Evolutionary conservation across 495 filamentous ascomycete species (phyloP), one percentile per base, ranked within the genome.

Genomic region (Xylaria longipes): DNA sequence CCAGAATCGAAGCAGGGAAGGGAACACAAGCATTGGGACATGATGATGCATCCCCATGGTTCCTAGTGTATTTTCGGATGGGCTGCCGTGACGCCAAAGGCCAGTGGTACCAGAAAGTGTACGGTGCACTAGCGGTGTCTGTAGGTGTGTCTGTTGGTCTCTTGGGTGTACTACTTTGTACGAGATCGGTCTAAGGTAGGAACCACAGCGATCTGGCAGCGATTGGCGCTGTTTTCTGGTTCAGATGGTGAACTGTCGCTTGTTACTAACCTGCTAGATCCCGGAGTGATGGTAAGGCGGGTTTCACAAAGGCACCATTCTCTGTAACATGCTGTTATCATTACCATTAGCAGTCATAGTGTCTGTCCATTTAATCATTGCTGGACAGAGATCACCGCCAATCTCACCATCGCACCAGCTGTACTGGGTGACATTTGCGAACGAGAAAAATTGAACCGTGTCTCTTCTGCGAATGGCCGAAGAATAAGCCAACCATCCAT

Each of bases 111-210:
- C 52, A 45, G 39, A 20, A 68, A 52, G 67, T 50, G 67, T 50
- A 20, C n/a, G n/a, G 57, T n/a, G 63, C 60, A 70, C 56, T 70
- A 70, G 60, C 60, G 45, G 58, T 70, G 58, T 39, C 68, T 20
- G 35, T 39, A 25, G n/a, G 37, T 52, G 58, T 70, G 58, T 39
- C 68, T 20, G 35, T 39, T 33, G n/a, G 37, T 52, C 27, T 69
- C 35, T 41, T 67, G 33, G 65, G 35, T 56, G 31, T 39, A 60
- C 50, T 52, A 68, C 50, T 68, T 58, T 35, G 15, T 33, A 68
- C n/a, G 52, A 68, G 66, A 68, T 70, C 58, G 58, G 68, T 64
- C 68, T 70, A 70, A 70, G 68, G 68, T 54, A 70, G 58, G 68
- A 56, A 70, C 68, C 68, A 70, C 27, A 50, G 52, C 52, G 68